phyloP scores from a whole-genome alignment of 2,329 filamentous ascomycete species.

The Aspergillus sp. region DNA sequence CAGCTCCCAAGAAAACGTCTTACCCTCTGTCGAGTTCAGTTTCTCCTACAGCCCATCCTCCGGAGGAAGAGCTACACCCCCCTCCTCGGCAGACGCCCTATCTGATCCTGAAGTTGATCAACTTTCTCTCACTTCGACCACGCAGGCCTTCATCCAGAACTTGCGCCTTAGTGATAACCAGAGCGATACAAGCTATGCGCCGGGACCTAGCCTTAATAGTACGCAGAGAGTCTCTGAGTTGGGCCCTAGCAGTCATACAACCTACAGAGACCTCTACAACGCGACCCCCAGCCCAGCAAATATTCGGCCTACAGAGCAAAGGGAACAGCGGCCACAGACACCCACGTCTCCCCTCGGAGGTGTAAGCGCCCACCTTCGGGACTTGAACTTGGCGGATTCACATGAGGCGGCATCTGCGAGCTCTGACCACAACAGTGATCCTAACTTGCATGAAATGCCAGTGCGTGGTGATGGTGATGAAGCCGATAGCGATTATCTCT shows the following conservation, averaged over 20 bases:
- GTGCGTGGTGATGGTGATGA: background rate
- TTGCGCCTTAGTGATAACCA: background rate
- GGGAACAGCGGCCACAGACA: background rate
- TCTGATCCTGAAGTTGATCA: background rate
- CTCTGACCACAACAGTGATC: background rate
- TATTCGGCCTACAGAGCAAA: background rate
- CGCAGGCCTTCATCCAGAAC: background rate
- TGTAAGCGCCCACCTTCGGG: background rate
- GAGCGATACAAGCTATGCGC: background rate
- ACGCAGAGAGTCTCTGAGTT: too few relatives aligned
- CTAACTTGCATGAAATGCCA: background rate
- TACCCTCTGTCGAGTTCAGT: conserved; percentile 14
- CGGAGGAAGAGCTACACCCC: conserved; percentile 4
- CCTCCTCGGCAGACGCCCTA: conserved; percentile 8
- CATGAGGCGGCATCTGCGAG: background rate
- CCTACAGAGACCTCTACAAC: conserved; percentile 21
- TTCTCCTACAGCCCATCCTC: conserved; percentile 14
- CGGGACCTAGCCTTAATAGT: too few relatives aligned
- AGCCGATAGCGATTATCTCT: background rate
- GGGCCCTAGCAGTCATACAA: background rate
- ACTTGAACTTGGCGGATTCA: background rate
- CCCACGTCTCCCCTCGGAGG: background rate
- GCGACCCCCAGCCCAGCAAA: conserved; percentile 2
- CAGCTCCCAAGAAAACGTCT: background rate
- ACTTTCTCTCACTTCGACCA: conserved; percentile 6